Evolutionary conservation across 768 basidiomycete species (phyloP), one percentile per base, ranked within the genome.

Genomic region (Auricularia auricula-judae): DNA sequence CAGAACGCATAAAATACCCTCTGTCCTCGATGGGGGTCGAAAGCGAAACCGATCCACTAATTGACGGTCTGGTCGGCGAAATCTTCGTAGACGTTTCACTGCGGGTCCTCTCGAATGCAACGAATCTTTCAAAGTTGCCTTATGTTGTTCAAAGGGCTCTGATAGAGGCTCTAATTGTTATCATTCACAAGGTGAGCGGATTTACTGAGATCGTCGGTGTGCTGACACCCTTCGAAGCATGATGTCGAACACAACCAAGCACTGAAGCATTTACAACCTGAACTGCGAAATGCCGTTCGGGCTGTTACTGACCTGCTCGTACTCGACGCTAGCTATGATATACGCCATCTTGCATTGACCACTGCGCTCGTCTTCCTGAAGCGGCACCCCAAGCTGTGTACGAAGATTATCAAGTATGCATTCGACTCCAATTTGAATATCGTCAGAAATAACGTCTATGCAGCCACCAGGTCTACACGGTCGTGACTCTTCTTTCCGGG

Each of bases 301-400:
- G 78, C 80, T 23, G 76, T 80, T 1, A 72, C 86, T 62, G 84
- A 83, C 36, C 69, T 85, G 8, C 68, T 86, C 44, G 72, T 81
- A 3, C 73, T 77, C 51, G 81, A 86, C 44, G 73, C 86, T 61
- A 85, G 82, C 69, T 85, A 87, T 62, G 89, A 91, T 68, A 68
- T 88, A 35, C 83, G 86, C 7, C 86, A 88, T 66, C 74, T 89
- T 7, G 79, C 84, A 18, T 71, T 91, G 56, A 84, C 86, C 2
- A 79, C 81, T 8, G 77, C 80, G 21, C 85, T 86, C 65, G 81
- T 83, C 3, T 86, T 84, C 66, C 80, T 89, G 65, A 86, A 83
- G 67, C 76, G 80, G 66, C 88, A 84, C 76, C 79, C 83, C 39
- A 72, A 75, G 7, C 75, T 83, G 43, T 78, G 82, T 64, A 81